Evolutionary conservation across 2,329 filamentous ascomycete species (phyloP), one percentile per base, ranked within the genome.

Genomic region (Neonectria neomacrospora): DNA sequence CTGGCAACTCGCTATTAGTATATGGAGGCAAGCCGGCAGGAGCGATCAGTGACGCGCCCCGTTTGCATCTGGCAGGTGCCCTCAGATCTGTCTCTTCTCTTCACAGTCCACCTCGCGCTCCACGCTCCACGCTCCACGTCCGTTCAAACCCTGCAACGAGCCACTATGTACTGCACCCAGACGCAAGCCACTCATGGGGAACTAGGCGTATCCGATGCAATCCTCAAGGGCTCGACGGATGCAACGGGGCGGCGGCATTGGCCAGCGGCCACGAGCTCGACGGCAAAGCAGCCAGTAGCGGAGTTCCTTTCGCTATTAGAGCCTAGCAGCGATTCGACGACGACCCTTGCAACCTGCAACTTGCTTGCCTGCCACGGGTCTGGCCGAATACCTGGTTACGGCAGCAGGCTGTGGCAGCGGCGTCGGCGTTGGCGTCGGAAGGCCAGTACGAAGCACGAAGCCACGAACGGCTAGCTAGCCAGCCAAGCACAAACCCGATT

Each of bases 101-200:
- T 28, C 56, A 30, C 26, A 47, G 14, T 52, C 30, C 48, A 54
- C 37, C 16, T 41, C 16, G n/a, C 14, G 14, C 32, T 34, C 34
- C 32, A 16, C 34, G 34, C 34, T 37, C 14, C 14, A 37, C 34
- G 34, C 34, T 37, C 14, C 52, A 68, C 63, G 65, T 28, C 59
- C 59, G 30, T 51, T 45, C 55, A 52, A 68, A 69, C 70, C 70
- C 66, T 72, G 68, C 63, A 69, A 64, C 42, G 58, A 66, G 63
- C 62, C 56, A 67, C 65, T 65, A n/a, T n/a, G n/a, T n/a, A 64
- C 67, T 60, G 64, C 66, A 67, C 57, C 55, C 48, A 55, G 53
- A 63, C 41, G 61, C 64, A 71, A 72, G 68, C 67, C 68, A 71
- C 68, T 58, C 58, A 55, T 63, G 55, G 44, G 64, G 58, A 44